Base-by-base conservation (phyloP, 768 basidiomycete species). In the Mycena sanguinolenta region DNA sequence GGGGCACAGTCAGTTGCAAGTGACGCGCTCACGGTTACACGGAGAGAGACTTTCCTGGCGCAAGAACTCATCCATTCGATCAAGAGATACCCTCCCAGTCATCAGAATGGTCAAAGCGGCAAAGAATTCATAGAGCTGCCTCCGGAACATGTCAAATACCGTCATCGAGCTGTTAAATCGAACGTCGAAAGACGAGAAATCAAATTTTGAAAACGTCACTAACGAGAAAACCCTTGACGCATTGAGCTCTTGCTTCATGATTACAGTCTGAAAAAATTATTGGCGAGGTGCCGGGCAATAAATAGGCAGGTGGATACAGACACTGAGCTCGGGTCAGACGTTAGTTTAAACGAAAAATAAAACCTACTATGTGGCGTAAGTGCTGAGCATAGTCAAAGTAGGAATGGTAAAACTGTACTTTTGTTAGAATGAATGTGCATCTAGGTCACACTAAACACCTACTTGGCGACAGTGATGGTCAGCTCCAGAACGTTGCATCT, bases 111-210 rank as follows among this genome's bases (percentile, higher is more conserved):
- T 78, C 28, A 80, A 66, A n/a, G 76, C 70, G 62, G 76, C 78
- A 17, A 82, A 77, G 2, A 79, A 75, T 74, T 78, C 84, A 77
- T 82, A 79, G 58, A 90, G 76, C 65, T 89, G 87, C 1, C 83
- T 82, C 38, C 89, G 85, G 36, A 94, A 78, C 71, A 90, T 84
- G 58, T 89, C 87, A 74, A 93, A 92, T 36, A 92, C 88, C 64
- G 86, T 77, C 81, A 89, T 86, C 66, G 84, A 86, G 21, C 85
- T 84, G 75, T 38, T 19, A 14, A 3, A 30, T 13, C 9, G 5
- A n/a, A n/a, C n/a, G 14, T 46, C 39, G 19, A 13, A 10, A 34
- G 4, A 23, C 7, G 54, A 7, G 28, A 27, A 17, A 27, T n/a
- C n/a, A 23, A 55, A 32, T 39, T 27, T 52, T 2, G 23, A 7